Base-by-base conservation (phyloP, 2,329 filamentous ascomycete species). In the Chrysoporthe austroafricana region DNA sequence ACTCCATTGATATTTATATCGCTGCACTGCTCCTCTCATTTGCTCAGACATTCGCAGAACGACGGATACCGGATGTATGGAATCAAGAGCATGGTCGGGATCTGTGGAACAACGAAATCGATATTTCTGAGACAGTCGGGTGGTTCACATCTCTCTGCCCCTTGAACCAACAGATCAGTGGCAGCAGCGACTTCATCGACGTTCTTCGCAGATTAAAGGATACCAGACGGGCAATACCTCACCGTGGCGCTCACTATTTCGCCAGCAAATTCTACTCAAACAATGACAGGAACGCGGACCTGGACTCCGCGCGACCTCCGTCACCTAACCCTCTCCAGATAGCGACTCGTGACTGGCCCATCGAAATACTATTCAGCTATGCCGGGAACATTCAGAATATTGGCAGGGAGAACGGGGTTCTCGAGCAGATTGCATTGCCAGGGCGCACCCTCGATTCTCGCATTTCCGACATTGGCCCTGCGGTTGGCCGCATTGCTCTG, bases 61-160 rank as follows among this genome's bases (percentile, higher is more conserved):
- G 86, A 21, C 69, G 72, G 0, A 74, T 79, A 0, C 87, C 86
- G 0, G 82, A 83, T 1, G 72, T 89, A 0, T 89, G 84, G 84
- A 85, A 83, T 64, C 83, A 85, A 69, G 84, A 85, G 68, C 79
- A 82, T 48, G 84, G 84, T 18, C 78, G 85, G 18, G 76, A 81
- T n/a, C 73, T 77, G 2, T 79, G 80, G 69, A 81, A 81, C 36
- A 73, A 76, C 0, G 81, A 82, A 18, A 77, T 84, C 14, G 84
- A 88, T 74, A 80, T 88, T 0, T 82, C 83, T 4, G 79, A 86
- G 63, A 88, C 86, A 0, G 85, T 89, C 0, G 87, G 86, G 1
- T 88, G 86, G 86, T 88, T 89, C 70, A 87, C 86, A 2, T 82
- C 85, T 0, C 76, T 89, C 14, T 85, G 82, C 61, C 86, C 86